phyloP scores from a whole-genome alignment of 805 yeast species.

The Dipodascus geniculatus region DNA sequence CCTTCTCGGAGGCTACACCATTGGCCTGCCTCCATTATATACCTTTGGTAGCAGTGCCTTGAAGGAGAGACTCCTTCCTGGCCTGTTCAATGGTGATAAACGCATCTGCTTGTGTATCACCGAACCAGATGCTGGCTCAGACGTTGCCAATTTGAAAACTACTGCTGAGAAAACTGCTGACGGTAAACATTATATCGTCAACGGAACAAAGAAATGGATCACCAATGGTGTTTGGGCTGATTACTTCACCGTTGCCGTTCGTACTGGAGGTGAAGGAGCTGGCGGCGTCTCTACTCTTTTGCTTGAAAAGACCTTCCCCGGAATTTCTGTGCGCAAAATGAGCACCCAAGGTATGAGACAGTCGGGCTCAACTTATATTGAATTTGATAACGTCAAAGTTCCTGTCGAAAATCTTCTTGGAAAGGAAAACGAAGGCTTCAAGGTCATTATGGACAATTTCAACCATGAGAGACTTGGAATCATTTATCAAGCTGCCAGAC shows the following conservation, averaged over 20 bases:
- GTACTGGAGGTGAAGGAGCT: constrained; percentile 32
- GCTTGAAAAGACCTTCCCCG: constrained; percentile 28
- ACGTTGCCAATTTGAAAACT: constrained; percentile 31
- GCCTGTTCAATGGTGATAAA: constrained; percentile 26
- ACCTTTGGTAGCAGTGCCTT: constrained; percentile 24
- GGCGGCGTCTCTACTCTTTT: constrained; percentile 29
- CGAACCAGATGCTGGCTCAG: constrained; percentile 35
- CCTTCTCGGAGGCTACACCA: constrained; percentile 30
- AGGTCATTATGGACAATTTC: constrained; percentile 32
- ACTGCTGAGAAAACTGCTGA: constrained; percentile 28
- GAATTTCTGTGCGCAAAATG: constrained; percentile 28
- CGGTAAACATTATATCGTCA: constrained; percentile 30
- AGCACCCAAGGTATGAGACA: constrained; percentile 31
- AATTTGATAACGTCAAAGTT: constrained; percentile 33
- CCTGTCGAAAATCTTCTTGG: constrained; percentile 31
- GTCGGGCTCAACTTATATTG: constrained; percentile 30
- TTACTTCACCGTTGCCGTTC: constrained; percentile 33
- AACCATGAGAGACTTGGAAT: constrained; percentile 33
- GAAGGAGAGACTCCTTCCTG: constrained; percentile 28
- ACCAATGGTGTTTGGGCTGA: constrained; percentile 33
- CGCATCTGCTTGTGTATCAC: constrained; percentile 32
- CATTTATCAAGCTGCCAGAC: constrained; percentile 29
- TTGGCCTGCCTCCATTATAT: constrained; percentile 31
- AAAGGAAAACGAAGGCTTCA: constrained; percentile 31
- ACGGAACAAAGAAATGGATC: constrained; percentile 35